Conservation (phyloP, 2,329 filamentous ascomycete species). For the Emydomyces testavorans region DNA sequence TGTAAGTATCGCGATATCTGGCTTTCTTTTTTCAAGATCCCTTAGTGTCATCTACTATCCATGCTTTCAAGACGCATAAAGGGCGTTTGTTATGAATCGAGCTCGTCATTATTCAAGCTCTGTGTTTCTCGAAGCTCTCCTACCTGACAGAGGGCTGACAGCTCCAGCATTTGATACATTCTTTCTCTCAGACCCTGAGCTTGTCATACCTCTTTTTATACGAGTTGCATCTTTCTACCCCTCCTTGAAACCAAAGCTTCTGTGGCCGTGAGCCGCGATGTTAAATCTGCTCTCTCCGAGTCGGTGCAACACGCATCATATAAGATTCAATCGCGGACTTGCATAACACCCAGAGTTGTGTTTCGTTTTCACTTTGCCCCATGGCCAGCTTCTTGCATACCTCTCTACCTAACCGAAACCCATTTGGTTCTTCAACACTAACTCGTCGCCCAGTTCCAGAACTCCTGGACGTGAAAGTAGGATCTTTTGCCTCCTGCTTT, state of each 20-base stretch:
- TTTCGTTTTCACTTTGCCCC: background rate
- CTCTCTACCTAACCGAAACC: background rate
- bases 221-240: background rate
- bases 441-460: background rate
- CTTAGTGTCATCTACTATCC: background rate
- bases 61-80: slow-evolving; percentile 7
- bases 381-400: background rate
- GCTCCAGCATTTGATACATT: background rate
- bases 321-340: background rate
- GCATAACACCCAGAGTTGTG: slow-evolving; percentile 2
- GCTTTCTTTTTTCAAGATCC: background rate
- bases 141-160: background rate
- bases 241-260: no score
- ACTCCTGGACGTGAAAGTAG: background rate
- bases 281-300: background rate
- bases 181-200: background rate
- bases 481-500: background rate
- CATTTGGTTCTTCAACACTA: background rate
- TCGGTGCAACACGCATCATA: background rate
- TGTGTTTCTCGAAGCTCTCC: slow-evolving; percentile 1
- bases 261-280: background rate
- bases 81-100: background rate
- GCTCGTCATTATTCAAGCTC: background rate
- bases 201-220: background rate
- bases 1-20: background rate